Percentiles rank a stretch among this genome's conserved stretches.
Conservation (phyloP, 768 basidiomycete species). For the Boletus fagicola region DNA sequence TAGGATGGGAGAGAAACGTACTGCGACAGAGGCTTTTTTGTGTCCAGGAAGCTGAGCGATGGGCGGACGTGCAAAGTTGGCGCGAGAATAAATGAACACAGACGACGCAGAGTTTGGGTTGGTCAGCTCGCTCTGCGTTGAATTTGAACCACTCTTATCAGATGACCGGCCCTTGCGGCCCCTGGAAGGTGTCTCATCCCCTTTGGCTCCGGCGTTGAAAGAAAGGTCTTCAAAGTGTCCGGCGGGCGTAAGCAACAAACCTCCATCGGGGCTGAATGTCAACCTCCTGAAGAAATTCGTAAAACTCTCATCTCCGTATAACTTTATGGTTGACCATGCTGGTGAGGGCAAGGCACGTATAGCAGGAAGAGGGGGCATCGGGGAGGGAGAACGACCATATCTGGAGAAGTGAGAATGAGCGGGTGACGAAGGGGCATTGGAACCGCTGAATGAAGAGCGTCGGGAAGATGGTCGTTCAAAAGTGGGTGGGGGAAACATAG, state of each 20-base stretch:
- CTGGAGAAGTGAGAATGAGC: slow-evolving; percentile 51
- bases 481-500: slow-evolving; percentile 43
- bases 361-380: slow-evolving; percentile 91
- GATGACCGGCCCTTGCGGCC: slow-evolving; percentile 58
- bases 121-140: slow-evolving; percentile 30
- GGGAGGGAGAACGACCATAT: slow-evolving; percentile 82
- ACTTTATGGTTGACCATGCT: slow-evolving; percentile 66
- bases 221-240: slow-evolving; percentile 96
- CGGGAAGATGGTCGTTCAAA: slow-evolving; percentile 64
- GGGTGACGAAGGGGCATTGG: slow-evolving; percentile 77
- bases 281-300: slow-evolving; percentile 95
- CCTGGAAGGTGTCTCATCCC: slow-evolving; percentile 46
- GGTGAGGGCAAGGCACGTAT: slow-evolving; percentile 70
- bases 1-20: slow-evolving; percentile 88
- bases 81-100: slow-evolving; percentile 94
- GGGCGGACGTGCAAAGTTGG: slow-evolving; percentile 90
- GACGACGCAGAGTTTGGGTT: slow-evolving; percentile 47
- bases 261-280: slow-evolving; percentile 94
- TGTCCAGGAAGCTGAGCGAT: slow-evolving; percentile 95
- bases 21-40: slow-evolving; percentile 92
- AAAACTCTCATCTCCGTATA: slow-evolving; percentile 94
- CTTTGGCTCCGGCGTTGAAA: slow-evolving; percentile 36
- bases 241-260: slow-evolving; percentile 89
- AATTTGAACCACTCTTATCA: slow-evolving; percentile 28
- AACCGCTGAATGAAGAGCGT: slow-evolving; percentile 69